Percentiles rank a stretch among this genome's conserved stretches.
Evolutionary conservation across 805 yeast genomes (phyloP).

Genomic region (Starmerella sirachaensis): DNA sequence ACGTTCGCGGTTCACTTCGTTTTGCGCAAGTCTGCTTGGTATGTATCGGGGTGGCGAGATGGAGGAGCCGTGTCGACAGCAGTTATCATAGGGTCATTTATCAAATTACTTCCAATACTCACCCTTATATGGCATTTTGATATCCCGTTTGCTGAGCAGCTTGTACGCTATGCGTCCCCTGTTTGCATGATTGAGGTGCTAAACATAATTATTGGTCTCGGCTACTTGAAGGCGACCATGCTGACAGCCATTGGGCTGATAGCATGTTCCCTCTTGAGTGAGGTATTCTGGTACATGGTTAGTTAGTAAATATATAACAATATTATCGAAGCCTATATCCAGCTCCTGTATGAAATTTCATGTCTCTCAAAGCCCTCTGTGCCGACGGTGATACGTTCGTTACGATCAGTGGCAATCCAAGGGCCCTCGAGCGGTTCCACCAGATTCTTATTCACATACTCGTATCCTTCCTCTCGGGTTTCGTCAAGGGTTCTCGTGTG

Average conservation of each 20-base stretch:
- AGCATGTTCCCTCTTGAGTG: too few species aligned
- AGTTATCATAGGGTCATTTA: conserved; percentile 60
- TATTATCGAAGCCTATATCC: conserved; percentile 28
- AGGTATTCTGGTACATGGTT: too few species aligned
- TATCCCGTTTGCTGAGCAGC: conserved; percentile 48
- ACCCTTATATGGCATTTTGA: conserved; percentile 98
- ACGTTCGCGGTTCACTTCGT: conserved; percentile 28
- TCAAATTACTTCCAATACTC: conserved; percentile 76
- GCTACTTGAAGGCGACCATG: conserved; percentile 26
- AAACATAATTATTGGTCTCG: conserved; percentile 32
- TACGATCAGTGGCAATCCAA: conserved; percentile 55
- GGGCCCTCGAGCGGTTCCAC: conserved; percentile 72
- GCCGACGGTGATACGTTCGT: conserved; percentile 40
- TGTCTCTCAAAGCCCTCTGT: conserved; percentile 30
- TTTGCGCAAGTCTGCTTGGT: conserved; percentile 29
- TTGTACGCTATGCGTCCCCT: conserved; percentile 49
- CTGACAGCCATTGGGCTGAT: too few species aligned
- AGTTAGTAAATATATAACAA: background rate
- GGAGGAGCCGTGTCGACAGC: conserved; percentile 48
- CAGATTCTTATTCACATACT: conserved; percentile 67
- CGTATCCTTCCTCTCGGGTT: conserved; percentile 54
- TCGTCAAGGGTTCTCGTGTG: conserved; percentile 52
- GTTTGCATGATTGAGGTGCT: conserved; percentile 57
- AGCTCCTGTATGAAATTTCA: conserved; percentile 32
- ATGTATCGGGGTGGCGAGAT: conserved; percentile 29